A percentile compares a stretch with the other conserved stretches of the same genome.
phyloP scores from a whole-genome alignment of 345 rosid species.

The Zanthoxylum bungeanum region DNA sequence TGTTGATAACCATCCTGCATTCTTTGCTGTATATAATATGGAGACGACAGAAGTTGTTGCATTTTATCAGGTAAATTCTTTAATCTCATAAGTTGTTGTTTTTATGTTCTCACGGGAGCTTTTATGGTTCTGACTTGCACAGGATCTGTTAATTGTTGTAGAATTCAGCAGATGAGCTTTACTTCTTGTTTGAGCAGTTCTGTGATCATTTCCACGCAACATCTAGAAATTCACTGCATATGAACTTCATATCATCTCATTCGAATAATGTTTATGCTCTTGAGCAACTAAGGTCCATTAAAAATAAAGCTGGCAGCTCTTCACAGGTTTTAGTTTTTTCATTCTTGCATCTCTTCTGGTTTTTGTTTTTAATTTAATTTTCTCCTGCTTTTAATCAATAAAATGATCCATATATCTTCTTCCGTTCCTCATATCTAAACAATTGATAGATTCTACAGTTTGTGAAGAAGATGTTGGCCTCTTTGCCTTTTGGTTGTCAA shows the following conservation, averaged over 20 bases:
- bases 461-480: conserved; percentile 81
- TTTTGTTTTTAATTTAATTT: background rate
- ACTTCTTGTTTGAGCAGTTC: conserved; percentile 75
- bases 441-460: conserved; percentile 49
- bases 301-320: conserved; percentile 56
- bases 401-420: background rate
- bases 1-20: conserved; percentile 72
- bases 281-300: conserved; percentile 68
- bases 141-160: conserved; percentile 37
- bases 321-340: conserved; percentile 47
- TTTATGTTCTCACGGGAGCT: background rate
- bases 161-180: conserved; percentile 89
- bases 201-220: conserved; percentile 73
- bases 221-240: conserved; percentile 55
- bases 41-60: conserved; percentile 95
- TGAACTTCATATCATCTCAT: conserved; percentile 86
- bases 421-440: conserved; percentile 8
- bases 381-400: background rate
- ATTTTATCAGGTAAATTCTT: conserved; percentile 70
- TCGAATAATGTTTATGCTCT: conserved; percentile 71
- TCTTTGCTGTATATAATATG: conserved; percentile 95
- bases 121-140: conserved; percentile 11
- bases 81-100: conserved; percentile 3
- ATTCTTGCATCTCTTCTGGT: background rate
- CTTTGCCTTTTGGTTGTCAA: conserved; percentile 84